phyloP scores from a whole-genome alignment of 139 green algal species.

The Micractinium conductrix region DNA sequence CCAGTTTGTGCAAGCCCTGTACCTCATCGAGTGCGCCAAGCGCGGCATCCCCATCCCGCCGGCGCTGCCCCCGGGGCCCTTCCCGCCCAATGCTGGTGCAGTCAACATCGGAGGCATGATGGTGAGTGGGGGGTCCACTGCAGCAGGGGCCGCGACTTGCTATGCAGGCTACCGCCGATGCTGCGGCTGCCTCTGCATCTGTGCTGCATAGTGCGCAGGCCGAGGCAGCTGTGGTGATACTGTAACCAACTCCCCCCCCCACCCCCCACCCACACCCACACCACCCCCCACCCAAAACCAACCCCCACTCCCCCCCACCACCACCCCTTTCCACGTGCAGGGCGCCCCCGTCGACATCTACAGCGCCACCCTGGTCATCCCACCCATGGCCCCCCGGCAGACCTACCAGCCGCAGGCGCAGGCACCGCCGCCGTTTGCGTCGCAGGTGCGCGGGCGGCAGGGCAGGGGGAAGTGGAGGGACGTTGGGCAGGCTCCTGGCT shows the following conservation, averaged over 20 bases:
- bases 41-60: slow-evolving; percentile 52
- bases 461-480: too few relatives aligned
- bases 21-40: slow-evolving; percentile 81
- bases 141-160: too few relatives aligned
- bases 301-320: too few relatives aligned
- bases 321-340: too few relatives aligned
- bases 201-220: too few relatives aligned
- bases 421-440: slow-evolving; percentile 37
- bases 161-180: too few relatives aligned
- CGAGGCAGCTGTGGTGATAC: too few relatives aligned
- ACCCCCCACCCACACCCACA: too few relatives aligned
- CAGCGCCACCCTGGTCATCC: slow-evolving; percentile 54
- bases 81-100: slow-evolving; percentile 57
- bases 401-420: slow-evolving; percentile 36
- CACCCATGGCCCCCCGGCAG: slow-evolving; percentile 19
- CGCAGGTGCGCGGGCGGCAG: slow-evolving; percentile 27
- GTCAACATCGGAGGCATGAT: slow-evolving; percentile 24
- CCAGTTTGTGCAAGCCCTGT: slow-evolving; percentile 78
- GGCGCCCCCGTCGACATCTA: slow-evolving; percentile 36
- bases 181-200: background rate
- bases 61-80: slow-evolving; percentile 56
- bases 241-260: too few relatives aligned
- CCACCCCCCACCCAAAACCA: too few relatives aligned
- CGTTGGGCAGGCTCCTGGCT: too few relatives aligned
- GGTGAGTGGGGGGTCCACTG: background rate